Base-by-base conservation (phyloP, 345 rosid genomes). In the Eucalyptus polyanthemos region DNA sequence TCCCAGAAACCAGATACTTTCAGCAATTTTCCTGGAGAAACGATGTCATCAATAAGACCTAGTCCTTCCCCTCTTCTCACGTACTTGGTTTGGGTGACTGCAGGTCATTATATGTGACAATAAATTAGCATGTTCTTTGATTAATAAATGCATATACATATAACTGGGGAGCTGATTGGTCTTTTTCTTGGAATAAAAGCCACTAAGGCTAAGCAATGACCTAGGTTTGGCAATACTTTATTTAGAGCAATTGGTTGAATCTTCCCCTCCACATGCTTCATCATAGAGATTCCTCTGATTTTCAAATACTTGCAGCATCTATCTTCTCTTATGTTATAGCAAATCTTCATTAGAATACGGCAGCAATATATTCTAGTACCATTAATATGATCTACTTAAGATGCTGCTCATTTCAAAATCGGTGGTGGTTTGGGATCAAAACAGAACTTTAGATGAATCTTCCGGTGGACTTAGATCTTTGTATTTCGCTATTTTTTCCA, bases 41-140 rank as follows among this genome's bases (percentile, higher is more conserved):
- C 98, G 85, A 96, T 86, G 88, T 93, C 96, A 92, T 97, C 99
- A 83, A 97, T 90, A 89, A 96, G 96, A 88, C 98, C 99, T 40
- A 97, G 95, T 90, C 95, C 88, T 89, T 89, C 89, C 99, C 98
- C 92, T 97, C 99, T 89, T 96, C 99, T 80, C 97, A 95, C 69
- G 58, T 87, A 89, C 97, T 96, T 60, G 99, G 91, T 92, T 96
- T 97, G 60, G 99, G 97, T 87, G 92, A 92, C 99, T 97, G 93
- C 93, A 92, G 91, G 90, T 83, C 53, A 87, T 58, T 40, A 25
- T 6, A 83, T 1, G 58, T 5, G 69, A 50, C 24, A 29, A 27
- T 60, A 12, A 27, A 60, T 62, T 62, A 62, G 3, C 69, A 62
- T 62, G 31, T 29, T 62, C 69, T 29, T 27, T 6, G 1, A 29